Percentiles rank a stretch among this genome's conserved stretches.
These are phyloP conservation scores for Alternaria sp. DNA, from an alignment of 2,329 filamentous ascomycete genomes.

Conservation along the genomic window DNA sequence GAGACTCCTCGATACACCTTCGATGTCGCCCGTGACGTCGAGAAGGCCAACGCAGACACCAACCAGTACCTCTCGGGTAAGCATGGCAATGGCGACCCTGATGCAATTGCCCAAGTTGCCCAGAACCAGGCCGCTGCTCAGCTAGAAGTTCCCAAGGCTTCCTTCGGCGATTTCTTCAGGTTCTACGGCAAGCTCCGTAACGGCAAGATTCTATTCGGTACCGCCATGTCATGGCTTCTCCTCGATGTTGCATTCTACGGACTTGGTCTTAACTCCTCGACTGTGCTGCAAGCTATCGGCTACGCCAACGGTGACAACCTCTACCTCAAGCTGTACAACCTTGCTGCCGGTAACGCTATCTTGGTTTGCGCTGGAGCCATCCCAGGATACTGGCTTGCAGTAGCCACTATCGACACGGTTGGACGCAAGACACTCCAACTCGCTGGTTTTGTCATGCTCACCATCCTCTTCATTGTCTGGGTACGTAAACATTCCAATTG, in stretches of 20 bases:
- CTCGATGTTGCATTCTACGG: conserved; percentile 66
- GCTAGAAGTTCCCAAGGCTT: conserved; percentile 72
- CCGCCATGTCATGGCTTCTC: conserved; percentile 74
- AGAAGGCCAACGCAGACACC: conserved; percentile 70
- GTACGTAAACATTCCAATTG: conserved; percentile 5
- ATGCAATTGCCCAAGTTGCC: conserved; percentile 69
- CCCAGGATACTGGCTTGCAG: conserved; percentile 74
- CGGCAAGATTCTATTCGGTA: conserved; percentile 75
- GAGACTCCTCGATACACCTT: conserved; percentile 53
- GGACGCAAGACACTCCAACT: conserved; percentile 58
- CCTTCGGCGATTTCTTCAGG: conserved; percentile 71
- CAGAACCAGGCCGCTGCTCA: conserved; percentile 61
- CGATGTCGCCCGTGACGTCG: conserved; percentile 50
- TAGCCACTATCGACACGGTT: conserved; percentile 68
- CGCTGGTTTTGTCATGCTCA: conserved; percentile 41
- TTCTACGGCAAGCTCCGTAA: conserved; percentile 78
- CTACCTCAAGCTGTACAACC: conserved; percentile 75
- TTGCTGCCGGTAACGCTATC: conserved; percentile 79
- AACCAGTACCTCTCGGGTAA: conserved; percentile 75
- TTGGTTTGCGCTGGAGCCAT: conserved; percentile 79
- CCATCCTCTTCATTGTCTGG: conserved; percentile 45
- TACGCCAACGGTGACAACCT: conserved; percentile 68
- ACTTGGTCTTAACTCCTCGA: conserved; percentile 76
- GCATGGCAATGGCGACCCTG: conserved; percentile 65
- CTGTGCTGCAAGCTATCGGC: conserved; percentile 74